Percentiles rank a stretch among this genome's conserved stretches.
Conservation (phyloP, 176 grass and related monocot genomes). For the Zea luxurians region DNA sequence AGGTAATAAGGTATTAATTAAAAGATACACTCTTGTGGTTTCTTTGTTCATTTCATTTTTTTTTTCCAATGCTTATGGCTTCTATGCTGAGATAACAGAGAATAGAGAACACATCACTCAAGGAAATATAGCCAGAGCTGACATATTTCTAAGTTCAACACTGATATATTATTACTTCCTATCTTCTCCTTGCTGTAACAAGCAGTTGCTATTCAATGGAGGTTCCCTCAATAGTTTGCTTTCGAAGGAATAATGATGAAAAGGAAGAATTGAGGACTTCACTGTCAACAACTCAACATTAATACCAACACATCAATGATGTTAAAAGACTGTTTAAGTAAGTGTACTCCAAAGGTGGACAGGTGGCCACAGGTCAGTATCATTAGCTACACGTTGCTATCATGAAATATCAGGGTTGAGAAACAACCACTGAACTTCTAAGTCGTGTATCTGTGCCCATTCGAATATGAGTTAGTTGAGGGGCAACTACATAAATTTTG, state of each 20-base stretch:
- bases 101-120: neutral
- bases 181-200: neutral
- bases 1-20: neutral
- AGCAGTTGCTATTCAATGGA: constrained; percentile 3
- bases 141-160: constrained; percentile 31
- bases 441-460: neutral
- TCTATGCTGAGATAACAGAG: constrained; percentile 20
- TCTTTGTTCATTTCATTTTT: neutral
- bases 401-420: constrained; percentile 23
- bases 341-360: constrained; percentile 12
- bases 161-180: constrained; percentile 9
- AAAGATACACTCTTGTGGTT: neutral
- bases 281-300: constrained; percentile 30
- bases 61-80: neutral
- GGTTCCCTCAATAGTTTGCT: constrained; percentile 18
- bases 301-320: constrained; percentile 34
- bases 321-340: constrained; percentile 26
- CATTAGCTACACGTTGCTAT: constrained; percentile 26
- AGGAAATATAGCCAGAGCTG: constrained; percentile 21
- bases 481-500: neutral
- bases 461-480: neutral
- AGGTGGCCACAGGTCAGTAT: constrained; percentile 33
- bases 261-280: constrained; percentile 7
- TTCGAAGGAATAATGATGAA: constrained; percentile 25
- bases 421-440: neutral